phyloP scores from a whole-genome alignment of 225 moss, liverwort and hornwort genomes.

The Ulota crispa region DNA sequence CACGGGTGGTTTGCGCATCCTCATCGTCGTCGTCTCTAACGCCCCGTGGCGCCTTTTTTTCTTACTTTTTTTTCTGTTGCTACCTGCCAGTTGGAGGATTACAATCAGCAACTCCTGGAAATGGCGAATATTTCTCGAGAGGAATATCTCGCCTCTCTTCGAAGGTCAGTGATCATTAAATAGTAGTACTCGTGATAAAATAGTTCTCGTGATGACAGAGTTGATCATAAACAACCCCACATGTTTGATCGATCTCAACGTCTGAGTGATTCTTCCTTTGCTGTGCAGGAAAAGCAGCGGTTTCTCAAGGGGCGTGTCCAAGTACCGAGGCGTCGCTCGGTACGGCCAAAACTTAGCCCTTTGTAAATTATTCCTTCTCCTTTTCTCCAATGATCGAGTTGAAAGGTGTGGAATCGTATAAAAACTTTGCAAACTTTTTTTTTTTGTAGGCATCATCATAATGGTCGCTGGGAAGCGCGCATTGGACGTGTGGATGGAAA shows the following conservation, averaged over 20 bases:
- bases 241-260: slow-evolving; percentile 12
- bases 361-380: background rate
- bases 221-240: background rate
- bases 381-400: background rate
- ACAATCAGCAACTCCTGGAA: slow-evolving; percentile 51
- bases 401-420: background rate
- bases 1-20: background rate
- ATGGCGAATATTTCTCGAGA: slow-evolving; percentile 66
- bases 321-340: slow-evolving; percentile 81
- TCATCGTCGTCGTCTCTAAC: background rate
- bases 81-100: slow-evolving; percentile 46
- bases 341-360: background rate
- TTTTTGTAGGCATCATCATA: slow-evolving; percentile 47
- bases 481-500: slow-evolving; percentile 59
- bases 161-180: slow-evolving; percentile 48
- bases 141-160: slow-evolving; percentile 70
- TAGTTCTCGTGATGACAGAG: background rate
- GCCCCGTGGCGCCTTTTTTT: slow-evolving; percentile 6
- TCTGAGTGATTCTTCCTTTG: background rate
- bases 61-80: too few species aligned
- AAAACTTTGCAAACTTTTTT: background rate
- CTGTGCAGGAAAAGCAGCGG: slow-evolving; percentile 68
- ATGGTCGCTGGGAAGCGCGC: slow-evolving; percentile 63
- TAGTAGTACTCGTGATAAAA: background rate
- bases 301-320: slow-evolving; percentile 75